A percentile compares a stretch with the other conserved stretches of the same genome.
These are phyloP conservation scores for Auriscalpium microsporum DNA, from an alignment of 768 basidiomycete species.

Conservation along the genomic window DNA sequence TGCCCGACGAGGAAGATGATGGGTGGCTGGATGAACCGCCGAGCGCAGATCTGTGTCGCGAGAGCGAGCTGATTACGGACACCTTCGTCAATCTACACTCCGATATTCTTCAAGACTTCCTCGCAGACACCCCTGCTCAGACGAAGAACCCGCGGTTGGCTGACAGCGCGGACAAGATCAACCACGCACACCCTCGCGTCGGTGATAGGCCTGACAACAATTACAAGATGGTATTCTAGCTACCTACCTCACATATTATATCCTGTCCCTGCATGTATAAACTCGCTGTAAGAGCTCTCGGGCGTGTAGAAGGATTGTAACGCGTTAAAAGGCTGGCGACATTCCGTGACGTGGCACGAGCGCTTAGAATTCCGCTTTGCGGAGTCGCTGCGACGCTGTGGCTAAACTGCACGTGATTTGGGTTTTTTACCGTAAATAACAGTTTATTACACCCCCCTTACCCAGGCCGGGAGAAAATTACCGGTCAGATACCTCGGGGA, in stretches of 20 bases:
- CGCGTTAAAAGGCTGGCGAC: background rate
- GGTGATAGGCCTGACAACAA: background rate
- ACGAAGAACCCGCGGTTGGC: background rate
- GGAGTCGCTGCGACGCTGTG: background rate
- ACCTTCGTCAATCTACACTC: background rate
- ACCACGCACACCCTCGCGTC: background rate
- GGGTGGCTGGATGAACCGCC: background rate
- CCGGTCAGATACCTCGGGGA: background rate
- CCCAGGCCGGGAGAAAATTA: constrained; percentile 13
- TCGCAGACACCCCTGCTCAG: background rate
- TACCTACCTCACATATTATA: background rate
- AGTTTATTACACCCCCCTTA: background rate
- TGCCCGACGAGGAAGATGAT: background rate
- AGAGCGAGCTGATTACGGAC: background rate
- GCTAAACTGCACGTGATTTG: background rate
- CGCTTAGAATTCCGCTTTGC: background rate
- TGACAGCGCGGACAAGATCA: background rate
- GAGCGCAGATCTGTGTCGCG: background rate
- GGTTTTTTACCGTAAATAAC: background rate
- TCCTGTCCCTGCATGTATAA: background rate
- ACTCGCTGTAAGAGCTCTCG: background rate
- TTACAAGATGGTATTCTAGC: background rate
- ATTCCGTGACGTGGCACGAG: too few species aligned
- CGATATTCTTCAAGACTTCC: background rate
- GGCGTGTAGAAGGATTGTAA: background rate